Evolutionary conservation across 2,329 filamentous ascomycete genomes (phyloP).

Genomic region (Purpureocillium lavendulum): DNA sequence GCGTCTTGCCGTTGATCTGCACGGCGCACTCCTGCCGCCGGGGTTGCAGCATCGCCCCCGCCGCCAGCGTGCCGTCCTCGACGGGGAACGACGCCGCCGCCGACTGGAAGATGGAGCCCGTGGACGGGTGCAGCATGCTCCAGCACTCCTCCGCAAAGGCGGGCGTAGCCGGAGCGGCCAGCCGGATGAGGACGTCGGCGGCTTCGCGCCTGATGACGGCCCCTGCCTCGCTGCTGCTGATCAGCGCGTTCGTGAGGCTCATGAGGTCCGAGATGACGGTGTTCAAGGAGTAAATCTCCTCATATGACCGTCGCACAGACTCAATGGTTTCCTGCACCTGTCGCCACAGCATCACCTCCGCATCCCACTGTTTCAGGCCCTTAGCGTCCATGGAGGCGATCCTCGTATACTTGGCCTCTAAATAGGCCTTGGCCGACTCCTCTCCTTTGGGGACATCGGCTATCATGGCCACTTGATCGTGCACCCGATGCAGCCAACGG

Average conservation of each 20-base stretch:
- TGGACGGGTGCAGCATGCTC: constrained; percentile 42
- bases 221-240: constrained; percentile 32
- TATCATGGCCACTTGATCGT: constrained; percentile 41
- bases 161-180: constrained; percentile 73
- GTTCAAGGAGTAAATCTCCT: constrained; percentile 69
- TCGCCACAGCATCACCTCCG: constrained; percentile 49
- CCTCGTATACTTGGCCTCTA: constrained; percentile 23
- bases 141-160: constrained; percentile 78
- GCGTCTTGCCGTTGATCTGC: constrained; percentile 73
- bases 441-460: constrained; percentile 8
- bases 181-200: constrained; percentile 50
- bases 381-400: constrained; percentile 20
- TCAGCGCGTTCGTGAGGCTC: constrained; percentile 64
- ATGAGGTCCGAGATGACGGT: constrained; percentile 79
- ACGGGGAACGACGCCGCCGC: constrained; percentile 51
- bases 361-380: constrained; percentile 32
- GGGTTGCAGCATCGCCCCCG: constrained; percentile 41
- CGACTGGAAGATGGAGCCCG: constrained; percentile 30
- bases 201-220: constrained; percentile 38
- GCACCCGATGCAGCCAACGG: constrained; percentile 66
- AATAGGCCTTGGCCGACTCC: constrained; percentile 22
- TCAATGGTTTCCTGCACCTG: constrained; percentile 58
- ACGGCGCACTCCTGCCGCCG: constrained; percentile 53
- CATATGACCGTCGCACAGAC: constrained; percentile 60
- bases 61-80: constrained; percentile 39